phyloP scores from a whole-genome alignment of 164 flowering plant species.

The Taxillus chinensis region DNA sequence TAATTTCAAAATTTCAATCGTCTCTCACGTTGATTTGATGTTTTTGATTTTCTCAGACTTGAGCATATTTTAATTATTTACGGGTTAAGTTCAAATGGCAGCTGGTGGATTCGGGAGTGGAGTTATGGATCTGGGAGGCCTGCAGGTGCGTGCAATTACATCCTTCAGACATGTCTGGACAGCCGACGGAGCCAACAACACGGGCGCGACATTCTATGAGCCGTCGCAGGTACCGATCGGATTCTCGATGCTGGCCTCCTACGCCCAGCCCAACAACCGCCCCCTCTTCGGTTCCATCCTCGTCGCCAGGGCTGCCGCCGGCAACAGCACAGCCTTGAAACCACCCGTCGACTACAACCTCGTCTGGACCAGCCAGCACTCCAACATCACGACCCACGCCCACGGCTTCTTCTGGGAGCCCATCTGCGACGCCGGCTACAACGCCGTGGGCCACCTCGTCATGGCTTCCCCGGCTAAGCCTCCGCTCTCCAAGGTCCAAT shows the following conservation, averaged over 20 bases:
- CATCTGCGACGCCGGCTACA: constrained; percentile 50
- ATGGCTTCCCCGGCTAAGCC: constrained; percentile 59
- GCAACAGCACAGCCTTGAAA: background rate
- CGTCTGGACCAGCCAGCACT: constrained; percentile 47
- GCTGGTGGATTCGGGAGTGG: constrained; percentile 73
- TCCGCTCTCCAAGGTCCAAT: constrained; percentile 43
- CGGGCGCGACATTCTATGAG: constrained; percentile 62
- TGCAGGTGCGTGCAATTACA: constrained; percentile 43
- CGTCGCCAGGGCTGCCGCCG: constrained; percentile 31
- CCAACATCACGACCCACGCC: constrained; percentile 38
- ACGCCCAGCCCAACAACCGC: constrained; percentile 61
- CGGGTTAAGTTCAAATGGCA: constrained; percentile 5
- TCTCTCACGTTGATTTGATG: no score
- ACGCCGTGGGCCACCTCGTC: constrained; percentile 47
- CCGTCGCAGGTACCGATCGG: constrained; percentile 56
- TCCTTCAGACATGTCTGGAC: constrained; percentile 68
- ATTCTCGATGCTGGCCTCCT: constrained; percentile 60
- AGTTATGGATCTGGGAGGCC: constrained; percentile 66
- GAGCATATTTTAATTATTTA: no score
- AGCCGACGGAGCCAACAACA: constrained; percentile 54
- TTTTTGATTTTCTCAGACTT: no score
- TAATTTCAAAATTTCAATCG: no score
- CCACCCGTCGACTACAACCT: constrained; percentile 59
- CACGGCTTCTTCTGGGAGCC: constrained; percentile 68
- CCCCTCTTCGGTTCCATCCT: constrained; percentile 68